Evolutionary conservation across 2,329 filamentous ascomycete species (phyloP), one percentile per base, ranked within the genome.

Genomic region (Escovopsis sp.): DNA sequence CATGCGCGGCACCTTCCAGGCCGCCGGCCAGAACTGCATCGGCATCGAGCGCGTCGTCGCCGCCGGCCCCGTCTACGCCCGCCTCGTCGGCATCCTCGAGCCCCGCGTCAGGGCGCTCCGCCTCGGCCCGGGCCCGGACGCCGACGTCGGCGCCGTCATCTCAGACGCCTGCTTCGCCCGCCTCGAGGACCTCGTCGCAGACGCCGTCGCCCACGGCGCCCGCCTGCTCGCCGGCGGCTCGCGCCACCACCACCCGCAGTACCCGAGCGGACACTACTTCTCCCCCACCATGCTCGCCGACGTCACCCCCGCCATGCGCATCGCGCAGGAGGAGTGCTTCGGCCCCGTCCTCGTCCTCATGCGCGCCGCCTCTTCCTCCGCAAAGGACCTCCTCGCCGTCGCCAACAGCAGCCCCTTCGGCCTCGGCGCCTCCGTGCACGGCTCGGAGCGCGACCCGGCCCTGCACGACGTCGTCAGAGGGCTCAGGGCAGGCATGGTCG

Each of bases 21-120:
- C 87, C 40, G 81, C 87, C 13, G 91, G 91, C 1, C 91, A 98
- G 61, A 98, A 98, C 65, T 98, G 91, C 63, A 89, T 98, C 56
- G 91, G 91, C 42, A 89, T 95, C 50, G 91, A 98, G 65, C 83
- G 91, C 43, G 80, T 96, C 55, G 80, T 96, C 51, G 85, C 82
- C 20, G 72, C 84, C 13, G 80, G 85, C 2, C 67, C 65, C n/a
- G 71, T 84, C 40, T 94, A 96, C 65, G 70, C 82, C 47, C 68
- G 68, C 43, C 73, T 98, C 16, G 65, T 94, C 40, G 61, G 68
- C 5, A 69, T 78, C 46, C 74, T 98, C 15, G 72, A 77, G 40
- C 80, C 83, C 10, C 79, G 82, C 46, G 84, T 96, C 49, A 70
- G 71, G 47, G 71, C 72, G 10, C 68, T 98, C 13, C 79, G 84